These are phyloP conservation scores for Pichia sp. DNA, from an alignment of 1,139 yeast genomes.

Conservation along the genomic window DNA sequence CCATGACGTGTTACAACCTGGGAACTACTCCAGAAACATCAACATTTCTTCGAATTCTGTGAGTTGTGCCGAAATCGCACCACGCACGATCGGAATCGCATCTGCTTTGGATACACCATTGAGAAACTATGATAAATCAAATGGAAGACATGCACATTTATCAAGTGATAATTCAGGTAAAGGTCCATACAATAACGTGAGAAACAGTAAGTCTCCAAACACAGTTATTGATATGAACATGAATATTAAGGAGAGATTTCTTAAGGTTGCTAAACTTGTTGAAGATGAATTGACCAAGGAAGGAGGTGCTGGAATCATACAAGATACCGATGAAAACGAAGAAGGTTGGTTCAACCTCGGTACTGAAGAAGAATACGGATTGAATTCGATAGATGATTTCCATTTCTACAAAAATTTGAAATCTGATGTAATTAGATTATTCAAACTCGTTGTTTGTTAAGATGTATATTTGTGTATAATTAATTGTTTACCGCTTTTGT, in stretches of 20 bases:
- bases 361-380: constrained; percentile 18
- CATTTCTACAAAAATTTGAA: constrained; percentile 27
- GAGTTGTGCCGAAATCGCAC: constrained; percentile 35
- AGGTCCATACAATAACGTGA: neutral
- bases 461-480: no score
- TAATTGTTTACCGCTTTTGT: no score
- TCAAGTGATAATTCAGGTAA: no score
- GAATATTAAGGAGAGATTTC: constrained; percentile 10
- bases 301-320: constrained; percentile 5
- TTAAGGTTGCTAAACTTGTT: constrained; percentile 9
- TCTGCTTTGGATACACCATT: constrained; percentile 8
- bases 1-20: neutral
- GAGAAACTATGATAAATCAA: neutral
- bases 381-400: constrained; percentile 24
- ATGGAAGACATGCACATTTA: no score
- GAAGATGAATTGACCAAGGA: constrained; percentile 18
- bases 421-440: constrained; percentile 24
- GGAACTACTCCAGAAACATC: neutral
- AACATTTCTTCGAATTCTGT: constrained; percentile 8
- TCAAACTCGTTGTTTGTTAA: constrained; percentile 15
- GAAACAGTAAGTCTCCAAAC: neutral
- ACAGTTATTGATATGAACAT: neutral
- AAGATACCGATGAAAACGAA: constrained; percentile 14
- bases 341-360: constrained; percentile 27
- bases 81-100: constrained; percentile 34